These are phyloP conservation scores for Neonectria sp. DNA, from an alignment of 2,329 filamentous ascomycete species.

Conservation along the genomic window DNA sequence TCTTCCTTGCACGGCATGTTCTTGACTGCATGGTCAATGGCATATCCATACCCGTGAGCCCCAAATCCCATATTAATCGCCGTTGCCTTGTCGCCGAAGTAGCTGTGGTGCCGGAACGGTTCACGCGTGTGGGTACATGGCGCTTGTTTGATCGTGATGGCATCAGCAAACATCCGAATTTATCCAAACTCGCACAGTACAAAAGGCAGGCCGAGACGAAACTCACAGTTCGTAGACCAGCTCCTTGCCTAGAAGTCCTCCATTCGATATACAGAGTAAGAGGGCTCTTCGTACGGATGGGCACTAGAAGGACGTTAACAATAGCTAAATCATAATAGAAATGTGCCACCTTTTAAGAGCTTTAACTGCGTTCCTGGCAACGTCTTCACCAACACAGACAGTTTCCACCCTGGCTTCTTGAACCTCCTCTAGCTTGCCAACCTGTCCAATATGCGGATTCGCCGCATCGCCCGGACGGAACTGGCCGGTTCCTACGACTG, in stretches of 20 bases:
- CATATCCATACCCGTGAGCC: constrained; percentile 21
- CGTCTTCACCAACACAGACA: constrained; percentile 71
- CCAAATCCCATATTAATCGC: constrained; percentile 67
- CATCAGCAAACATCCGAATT: constrained; percentile 11
- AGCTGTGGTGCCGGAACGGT: constrained; percentile 76
- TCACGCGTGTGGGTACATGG: constrained; percentile 65
- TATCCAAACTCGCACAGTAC: background rate
- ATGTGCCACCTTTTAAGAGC: constrained; percentile 74
- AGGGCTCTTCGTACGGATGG: constrained; percentile 36
- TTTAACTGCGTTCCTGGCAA: constrained; percentile 69
- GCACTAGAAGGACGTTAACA: constrained; percentile 41
- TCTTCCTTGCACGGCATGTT: constrained; percentile 26
- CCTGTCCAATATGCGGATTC: constrained; percentile 73
- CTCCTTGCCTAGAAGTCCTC: constrained; percentile 29
- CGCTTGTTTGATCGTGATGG: no score
- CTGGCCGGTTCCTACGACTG: constrained; percentile 70
- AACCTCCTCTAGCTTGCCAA: constrained; percentile 70
- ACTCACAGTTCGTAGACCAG: background rate
- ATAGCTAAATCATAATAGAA: constrained; percentile 2
- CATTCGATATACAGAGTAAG: constrained; percentile 31
- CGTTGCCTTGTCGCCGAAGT: constrained; percentile 79
- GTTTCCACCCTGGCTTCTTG: constrained; percentile 75
- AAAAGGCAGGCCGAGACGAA: background rate
- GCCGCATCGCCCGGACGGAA: constrained; percentile 74
- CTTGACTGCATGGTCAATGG: constrained; percentile 23